These are phyloP conservation scores for Claviceps fusiformis DNA, from an alignment of 2,329 filamentous ascomycete species.

Conservation along the genomic window DNA sequence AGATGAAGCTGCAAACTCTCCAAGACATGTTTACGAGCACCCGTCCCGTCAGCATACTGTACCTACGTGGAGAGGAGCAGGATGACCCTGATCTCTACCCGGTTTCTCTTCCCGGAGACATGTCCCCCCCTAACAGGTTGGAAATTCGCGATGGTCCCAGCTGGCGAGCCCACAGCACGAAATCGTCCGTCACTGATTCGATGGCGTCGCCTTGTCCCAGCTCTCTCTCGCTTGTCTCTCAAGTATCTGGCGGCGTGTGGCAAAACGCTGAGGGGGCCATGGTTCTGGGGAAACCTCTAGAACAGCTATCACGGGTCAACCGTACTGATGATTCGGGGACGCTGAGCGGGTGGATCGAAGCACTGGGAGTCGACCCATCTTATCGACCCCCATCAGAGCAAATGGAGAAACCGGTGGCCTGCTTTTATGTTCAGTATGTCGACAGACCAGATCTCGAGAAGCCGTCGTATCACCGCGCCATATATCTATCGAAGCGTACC, in stretches of 20 bases:
- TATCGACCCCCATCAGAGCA: constrained; percentile 71
- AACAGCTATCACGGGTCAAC: constrained; percentile 39
- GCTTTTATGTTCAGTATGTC: constrained; percentile 64
- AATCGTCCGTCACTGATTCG: constrained; percentile 45
- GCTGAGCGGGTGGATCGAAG: constrained; percentile 76
- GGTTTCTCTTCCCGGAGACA: constrained; percentile 57
- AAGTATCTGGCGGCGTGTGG: constrained; percentile 38
- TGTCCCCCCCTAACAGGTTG: constrained; percentile 42
- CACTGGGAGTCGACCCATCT: constrained; percentile 71
- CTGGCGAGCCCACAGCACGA: constrained; percentile 39
- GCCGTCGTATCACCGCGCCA: constrained; percentile 61
- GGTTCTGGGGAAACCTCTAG: constrained; percentile 27
- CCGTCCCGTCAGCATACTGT: constrained; percentile 62
- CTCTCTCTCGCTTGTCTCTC: constrained; percentile 48
- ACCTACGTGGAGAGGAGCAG: constrained; percentile 59
- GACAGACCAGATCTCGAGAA: constrained; percentile 34
- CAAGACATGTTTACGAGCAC: constrained; percentile 87
- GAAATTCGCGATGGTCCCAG: constrained; percentile 32
- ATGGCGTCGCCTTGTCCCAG: constrained; percentile 55
- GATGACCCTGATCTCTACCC: constrained; percentile 73
- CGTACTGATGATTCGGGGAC: constrained; percentile 48
- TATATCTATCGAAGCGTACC: constrained; percentile 72
- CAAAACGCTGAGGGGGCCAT: constrained; percentile 41
- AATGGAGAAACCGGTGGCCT: constrained; percentile 61
- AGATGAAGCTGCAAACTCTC: constrained; percentile 62